Conservation (phyloP, 2,329 filamentous ascomycete species). For the Rutstroemia sydowiana region DNA sequence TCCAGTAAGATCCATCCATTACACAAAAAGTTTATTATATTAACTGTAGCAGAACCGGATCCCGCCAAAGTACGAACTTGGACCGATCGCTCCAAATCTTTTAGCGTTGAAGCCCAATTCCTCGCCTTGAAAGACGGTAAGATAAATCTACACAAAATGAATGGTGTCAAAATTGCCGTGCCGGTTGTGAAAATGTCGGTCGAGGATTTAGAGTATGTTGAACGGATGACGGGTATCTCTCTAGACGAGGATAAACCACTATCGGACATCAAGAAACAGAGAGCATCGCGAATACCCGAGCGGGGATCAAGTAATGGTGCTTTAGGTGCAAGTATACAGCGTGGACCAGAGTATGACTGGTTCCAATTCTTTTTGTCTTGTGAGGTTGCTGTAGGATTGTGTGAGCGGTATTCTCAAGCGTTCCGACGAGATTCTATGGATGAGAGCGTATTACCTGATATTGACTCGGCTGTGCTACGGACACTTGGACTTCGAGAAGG, state of each 20-base stretch:
- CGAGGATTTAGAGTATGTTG: conserved; percentile 91
- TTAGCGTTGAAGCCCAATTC: conserved; percentile 96
- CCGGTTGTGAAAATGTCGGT: conserved; percentile 93
- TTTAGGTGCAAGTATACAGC: conserved; percentile 59
- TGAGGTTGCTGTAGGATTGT: conserved; percentile 85
- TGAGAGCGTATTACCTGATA: conserved; percentile 83
- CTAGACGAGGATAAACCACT: conserved; percentile 88
- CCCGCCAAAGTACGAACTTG: conserved; percentile 76
- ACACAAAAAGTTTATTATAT: too few species aligned
- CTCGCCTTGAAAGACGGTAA: conserved; percentile 91
- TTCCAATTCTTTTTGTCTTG: conserved; percentile 96
- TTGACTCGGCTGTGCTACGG: conserved; percentile 73
- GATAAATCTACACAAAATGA: conserved; percentile 95
- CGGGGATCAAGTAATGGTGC: conserved; percentile 30
- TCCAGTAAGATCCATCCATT: too few species aligned
- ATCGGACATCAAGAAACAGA: conserved; percentile 62
- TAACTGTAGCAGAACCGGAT: conserved; percentile 62
- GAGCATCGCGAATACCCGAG: conserved; percentile 16
- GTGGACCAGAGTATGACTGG: conserved; percentile 85
- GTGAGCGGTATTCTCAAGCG: conserved; percentile 86
- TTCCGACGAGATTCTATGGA: conserved; percentile 93
- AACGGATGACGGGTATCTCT: conserved; percentile 77
- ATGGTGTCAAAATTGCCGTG: conserved; percentile 97
- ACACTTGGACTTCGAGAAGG: conserved; percentile 92
- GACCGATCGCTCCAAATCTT: conserved; percentile 92